These are phyloP conservation scores for Suillus spraguei DNA, from an alignment of 768 basidiomycete species.

Conservation along the genomic window DNA sequence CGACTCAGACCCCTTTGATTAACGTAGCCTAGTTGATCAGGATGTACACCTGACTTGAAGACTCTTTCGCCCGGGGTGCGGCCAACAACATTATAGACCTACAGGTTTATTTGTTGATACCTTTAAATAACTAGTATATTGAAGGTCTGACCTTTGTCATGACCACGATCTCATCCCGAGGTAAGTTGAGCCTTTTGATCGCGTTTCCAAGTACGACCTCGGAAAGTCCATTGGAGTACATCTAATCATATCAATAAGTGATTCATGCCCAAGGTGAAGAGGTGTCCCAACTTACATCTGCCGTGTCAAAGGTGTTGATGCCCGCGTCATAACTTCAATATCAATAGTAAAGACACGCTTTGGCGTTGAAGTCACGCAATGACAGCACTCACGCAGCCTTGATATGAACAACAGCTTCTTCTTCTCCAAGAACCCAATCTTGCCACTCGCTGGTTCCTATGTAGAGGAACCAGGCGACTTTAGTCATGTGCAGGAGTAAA, in stretches of 20 bases:
- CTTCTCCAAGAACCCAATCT: conserved; percentile 39
- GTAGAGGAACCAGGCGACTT: neutral
- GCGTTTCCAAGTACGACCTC: conserved; percentile 49
- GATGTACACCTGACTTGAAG: conserved; percentile 8
- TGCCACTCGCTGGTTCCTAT: conserved; percentile 19
- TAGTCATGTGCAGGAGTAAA: neutral
- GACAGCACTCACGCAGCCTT: conserved; percentile 29
- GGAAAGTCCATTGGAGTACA: conserved; percentile 42
- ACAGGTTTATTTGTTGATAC: neutral
- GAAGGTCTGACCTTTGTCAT: conserved; percentile 43
- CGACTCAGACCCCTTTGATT: conserved; percentile 53
- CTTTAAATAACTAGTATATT: neutral
- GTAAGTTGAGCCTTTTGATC: conserved; percentile 43
- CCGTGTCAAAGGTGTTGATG: conserved; percentile 64
- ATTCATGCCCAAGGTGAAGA: conserved; percentile 35
- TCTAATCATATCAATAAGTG: conserved; percentile 20
- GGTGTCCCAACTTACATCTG: conserved; percentile 38
- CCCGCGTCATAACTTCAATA: conserved; percentile 53
- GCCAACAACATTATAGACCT: conserved; percentile 20
- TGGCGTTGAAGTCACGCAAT: neutral
- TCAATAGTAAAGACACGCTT: neutral
- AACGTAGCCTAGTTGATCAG: conserved; percentile 49
- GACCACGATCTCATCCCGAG: conserved; percentile 46
- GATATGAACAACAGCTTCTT: conserved; percentile 40
- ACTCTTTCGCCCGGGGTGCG: conserved; percentile 13